phyloP scores from a whole-genome alignment of 495 filamentous ascomycete genomes.

The Neurospora sp. region DNA sequence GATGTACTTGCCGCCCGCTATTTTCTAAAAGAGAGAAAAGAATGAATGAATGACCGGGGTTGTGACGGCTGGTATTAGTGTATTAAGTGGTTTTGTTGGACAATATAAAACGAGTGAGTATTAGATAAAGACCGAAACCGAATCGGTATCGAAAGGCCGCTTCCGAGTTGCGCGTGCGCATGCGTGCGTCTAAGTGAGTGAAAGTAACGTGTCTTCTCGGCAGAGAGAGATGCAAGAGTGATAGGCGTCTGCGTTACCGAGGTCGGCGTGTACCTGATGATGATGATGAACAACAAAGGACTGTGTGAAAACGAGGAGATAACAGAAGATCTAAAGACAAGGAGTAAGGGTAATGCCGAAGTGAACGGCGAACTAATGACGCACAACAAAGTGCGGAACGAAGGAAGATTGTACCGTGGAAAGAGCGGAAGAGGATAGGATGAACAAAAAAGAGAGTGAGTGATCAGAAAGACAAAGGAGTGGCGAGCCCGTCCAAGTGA shows the following conservation, averaged over 20 bases:
- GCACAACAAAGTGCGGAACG: background rate
- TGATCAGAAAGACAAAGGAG: conserved; percentile 19
- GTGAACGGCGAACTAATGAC: background rate
- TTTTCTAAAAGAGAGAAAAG: background rate
- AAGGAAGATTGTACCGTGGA: background rate
- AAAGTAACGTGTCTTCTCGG: background rate
- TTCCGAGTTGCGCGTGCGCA: background rate
- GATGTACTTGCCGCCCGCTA: background rate
- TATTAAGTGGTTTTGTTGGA: background rate
- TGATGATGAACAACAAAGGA: background rate
- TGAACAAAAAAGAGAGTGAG: background rate
- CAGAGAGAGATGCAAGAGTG: background rate
- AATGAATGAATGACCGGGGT: background rate
- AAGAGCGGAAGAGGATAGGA: background rate
- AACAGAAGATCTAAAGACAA: conserved; percentile 1
- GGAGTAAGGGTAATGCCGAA: background rate
- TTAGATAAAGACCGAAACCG: background rate
- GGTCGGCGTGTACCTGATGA: background rate
- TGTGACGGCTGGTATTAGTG: background rate
- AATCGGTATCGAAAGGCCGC: background rate
- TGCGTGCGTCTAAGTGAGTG: background rate
- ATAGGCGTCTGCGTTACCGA: background rate
- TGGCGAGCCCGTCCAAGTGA: conserved; percentile 4
- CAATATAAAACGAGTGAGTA: background rate
- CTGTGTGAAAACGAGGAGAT: background rate